Percentiles rank a stretch among this genome's conserved stretches.
These are phyloP conservation scores for Kodamaea restingae DNA, from an alignment of 805 yeast genomes.

Conservation along the genomic window DNA sequence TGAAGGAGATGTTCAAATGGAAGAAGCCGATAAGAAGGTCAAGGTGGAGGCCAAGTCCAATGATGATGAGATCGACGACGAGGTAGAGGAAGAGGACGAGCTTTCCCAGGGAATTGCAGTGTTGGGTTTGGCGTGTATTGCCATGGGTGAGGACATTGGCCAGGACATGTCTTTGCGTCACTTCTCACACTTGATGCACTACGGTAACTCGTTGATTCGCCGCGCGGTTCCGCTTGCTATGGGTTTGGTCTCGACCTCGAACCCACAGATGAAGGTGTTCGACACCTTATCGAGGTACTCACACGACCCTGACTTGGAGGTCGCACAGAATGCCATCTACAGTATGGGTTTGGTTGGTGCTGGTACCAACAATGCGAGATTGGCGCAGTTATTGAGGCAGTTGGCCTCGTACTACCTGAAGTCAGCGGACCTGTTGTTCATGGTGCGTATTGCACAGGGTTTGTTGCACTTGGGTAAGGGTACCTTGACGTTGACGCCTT, in stretches of 20 bases:
- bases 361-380: constrained; percentile 97
- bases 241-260: constrained; percentile 89
- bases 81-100: constrained; percentile 46
- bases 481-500: constrained; percentile 83
- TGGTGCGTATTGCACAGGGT: constrained; percentile 94
- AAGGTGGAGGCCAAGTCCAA: constrained; percentile 21
- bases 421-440: constrained; percentile 85
- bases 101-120: constrained; percentile 84
- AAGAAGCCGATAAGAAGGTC: constrained; percentile 20
- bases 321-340: constrained; percentile 90
- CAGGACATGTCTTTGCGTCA: constrained; percentile 97
- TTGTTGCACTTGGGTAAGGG: constrained; percentile 95
- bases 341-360: constrained; percentile 98
- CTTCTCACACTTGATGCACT: constrained; percentile 96
- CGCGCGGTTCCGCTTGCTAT: constrained; percentile 97
- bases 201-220: constrained; percentile 86
- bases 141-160: constrained; percentile 97
- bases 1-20: constrained; percentile 17
- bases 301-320: constrained; percentile 91
- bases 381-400: constrained; percentile 93
- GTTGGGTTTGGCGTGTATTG: constrained; percentile 87
- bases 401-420: constrained; percentile 89
- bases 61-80: constrained; percentile 20
- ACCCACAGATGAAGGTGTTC: constrained; percentile 95
- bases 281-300: constrained; percentile 95